phyloP scores from a whole-genome alignment of 2,329 filamentous ascomycete genomes.

The Hypomyces rosellus region DNA sequence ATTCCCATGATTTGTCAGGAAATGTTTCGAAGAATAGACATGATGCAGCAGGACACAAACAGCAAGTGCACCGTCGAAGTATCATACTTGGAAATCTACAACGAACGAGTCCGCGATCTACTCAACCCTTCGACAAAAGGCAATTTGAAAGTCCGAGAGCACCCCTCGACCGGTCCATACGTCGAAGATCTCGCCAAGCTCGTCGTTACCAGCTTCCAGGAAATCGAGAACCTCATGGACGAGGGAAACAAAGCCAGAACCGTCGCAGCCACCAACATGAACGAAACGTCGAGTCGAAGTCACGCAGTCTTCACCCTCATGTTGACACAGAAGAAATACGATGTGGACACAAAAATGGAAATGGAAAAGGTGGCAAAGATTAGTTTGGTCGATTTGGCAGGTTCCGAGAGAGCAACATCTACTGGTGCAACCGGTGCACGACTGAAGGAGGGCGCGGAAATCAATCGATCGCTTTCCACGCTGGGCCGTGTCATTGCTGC shows the following conservation, averaged over 20 bases:
- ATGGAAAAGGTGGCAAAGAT: slow-evolving; percentile 98
- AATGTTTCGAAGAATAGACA: slow-evolving; percentile 85
- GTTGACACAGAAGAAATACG: slow-evolving; percentile 86
- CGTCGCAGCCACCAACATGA: slow-evolving; percentile 98
- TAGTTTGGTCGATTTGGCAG: slow-evolving; percentile 93
- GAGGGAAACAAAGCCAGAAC: slow-evolving; percentile 98
- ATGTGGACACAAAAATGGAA: slow-evolving; percentile 90
- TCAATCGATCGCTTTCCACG: slow-evolving; percentile 94
- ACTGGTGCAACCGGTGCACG: slow-evolving; percentile 93
- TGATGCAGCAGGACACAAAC: slow-evolving; percentile 64
- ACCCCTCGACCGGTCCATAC: slow-evolving; percentile 94
- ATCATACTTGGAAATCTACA: slow-evolving; percentile 98
- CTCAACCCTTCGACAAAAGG: slow-evolving; percentile 93
- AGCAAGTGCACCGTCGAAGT: slow-evolving; percentile 91
- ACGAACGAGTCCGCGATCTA: slow-evolving; percentile 91
- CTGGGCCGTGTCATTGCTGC: slow-evolving; percentile 96
- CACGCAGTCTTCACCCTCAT: slow-evolving; percentile 97
- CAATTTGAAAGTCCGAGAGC: slow-evolving; percentile 94
- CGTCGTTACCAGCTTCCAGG: slow-evolving; percentile 84
- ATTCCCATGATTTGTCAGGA: slow-evolving; percentile 96
- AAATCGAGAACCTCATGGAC: slow-evolving; percentile 98
- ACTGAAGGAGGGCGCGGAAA: slow-evolving; percentile 95
- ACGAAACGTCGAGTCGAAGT: slow-evolving; percentile 96
- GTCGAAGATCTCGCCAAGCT: slow-evolving; percentile 96
- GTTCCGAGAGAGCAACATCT: slow-evolving; percentile 94